phyloP scores from a whole-genome alignment of 1,284 basidiomycete genomes.

The Malassezia dermatis region DNA sequence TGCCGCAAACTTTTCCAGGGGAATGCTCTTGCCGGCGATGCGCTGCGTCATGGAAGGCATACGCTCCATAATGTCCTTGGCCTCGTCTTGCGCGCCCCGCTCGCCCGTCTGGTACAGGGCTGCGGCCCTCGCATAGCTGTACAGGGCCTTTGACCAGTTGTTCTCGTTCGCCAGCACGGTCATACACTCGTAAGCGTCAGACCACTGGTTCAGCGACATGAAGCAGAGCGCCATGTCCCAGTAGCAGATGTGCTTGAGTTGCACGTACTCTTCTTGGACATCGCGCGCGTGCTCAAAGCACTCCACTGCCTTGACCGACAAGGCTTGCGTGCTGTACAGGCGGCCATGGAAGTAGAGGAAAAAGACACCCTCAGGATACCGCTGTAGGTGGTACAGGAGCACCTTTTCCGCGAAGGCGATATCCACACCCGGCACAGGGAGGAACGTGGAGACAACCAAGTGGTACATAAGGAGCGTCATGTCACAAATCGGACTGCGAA shows the following conservation, averaged over 20 bases:
- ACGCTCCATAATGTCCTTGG: slow-evolving; percentile 26
- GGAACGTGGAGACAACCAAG: slow-evolving; percentile 43
- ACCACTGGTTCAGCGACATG: slow-evolving; percentile 39
- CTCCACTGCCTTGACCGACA: slow-evolving; percentile 32
- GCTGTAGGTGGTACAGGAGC: slow-evolving; percentile 39
- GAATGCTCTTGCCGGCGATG: slow-evolving; percentile 46
- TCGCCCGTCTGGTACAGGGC: slow-evolving; percentile 30
- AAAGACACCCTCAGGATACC: slow-evolving; percentile 44
- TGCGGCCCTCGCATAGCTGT: slow-evolving; percentile 38
- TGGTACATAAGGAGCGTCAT: slow-evolving; percentile 45
- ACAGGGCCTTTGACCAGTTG: slow-evolving; percentile 47
- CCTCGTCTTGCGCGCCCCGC: slow-evolving; percentile 18
- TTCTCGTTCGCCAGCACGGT: slow-evolving; percentile 34
- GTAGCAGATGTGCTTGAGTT: slow-evolving; percentile 45
- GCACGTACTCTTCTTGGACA: slow-evolving; percentile 43
- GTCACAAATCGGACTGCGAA: slow-evolving; percentile 37
- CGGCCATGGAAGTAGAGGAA: slow-evolving; percentile 48
- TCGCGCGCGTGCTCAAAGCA: slow-evolving; percentile 39
- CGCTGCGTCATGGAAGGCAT: slow-evolving; percentile 39
- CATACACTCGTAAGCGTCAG: slow-evolving; percentile 31
- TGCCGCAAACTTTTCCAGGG: slow-evolving; percentile 45
- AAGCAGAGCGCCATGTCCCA: slow-evolving; percentile 45
- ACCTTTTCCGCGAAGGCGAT: slow-evolving; percentile 44
- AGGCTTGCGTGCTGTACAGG: slow-evolving; percentile 43
- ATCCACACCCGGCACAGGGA: slow-evolving; percentile 44